Evolutionary conservation across 2,329 filamentous ascomycete species (phyloP).

Genomic region (Sporothrix variecibatus): DNA sequence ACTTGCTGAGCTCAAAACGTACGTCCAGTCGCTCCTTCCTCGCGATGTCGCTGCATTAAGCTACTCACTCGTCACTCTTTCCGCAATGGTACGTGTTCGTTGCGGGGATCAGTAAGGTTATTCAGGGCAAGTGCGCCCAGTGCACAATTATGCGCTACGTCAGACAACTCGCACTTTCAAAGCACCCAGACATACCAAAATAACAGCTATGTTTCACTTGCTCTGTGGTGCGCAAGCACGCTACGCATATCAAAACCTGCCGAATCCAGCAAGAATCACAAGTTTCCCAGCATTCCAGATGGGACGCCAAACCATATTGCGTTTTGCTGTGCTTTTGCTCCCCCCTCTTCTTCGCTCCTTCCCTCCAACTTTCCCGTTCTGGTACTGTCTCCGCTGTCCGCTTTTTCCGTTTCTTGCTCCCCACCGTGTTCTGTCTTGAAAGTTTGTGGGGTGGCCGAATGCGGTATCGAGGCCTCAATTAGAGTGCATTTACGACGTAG

Average conservation of each 20-base stretch:
- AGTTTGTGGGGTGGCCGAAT: slow-evolving; percentile 14
- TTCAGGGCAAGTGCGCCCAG: background rate
- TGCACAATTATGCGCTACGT: background rate
- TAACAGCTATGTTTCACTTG: slow-evolving; percentile 3
- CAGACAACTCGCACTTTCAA: background rate
- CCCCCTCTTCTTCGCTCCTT: background rate
- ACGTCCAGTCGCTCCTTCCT: background rate
- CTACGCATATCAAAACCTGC: background rate
- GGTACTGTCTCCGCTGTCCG: slow-evolving; percentile 11
- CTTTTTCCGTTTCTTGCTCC: background rate
- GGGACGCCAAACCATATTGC: background rate
- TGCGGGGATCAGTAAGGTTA: slow-evolving; percentile 7
- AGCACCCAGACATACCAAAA: background rate
- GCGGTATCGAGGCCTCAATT: background rate
- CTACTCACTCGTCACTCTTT: background rate
- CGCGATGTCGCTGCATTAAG: background rate
- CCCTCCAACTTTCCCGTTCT: background rate
- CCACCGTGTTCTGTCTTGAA: background rate
- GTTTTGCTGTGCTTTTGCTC: background rate
- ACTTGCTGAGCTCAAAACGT: background rate
- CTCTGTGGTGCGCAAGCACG: background rate
- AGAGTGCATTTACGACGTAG: background rate
- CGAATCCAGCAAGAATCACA: background rate
- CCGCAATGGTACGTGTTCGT: background rate
- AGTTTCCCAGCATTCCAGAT: background rate